phyloP scores from a whole-genome alignment of 2,329 filamentous ascomycete genomes.

The Trichophyton rubrum region DNA sequence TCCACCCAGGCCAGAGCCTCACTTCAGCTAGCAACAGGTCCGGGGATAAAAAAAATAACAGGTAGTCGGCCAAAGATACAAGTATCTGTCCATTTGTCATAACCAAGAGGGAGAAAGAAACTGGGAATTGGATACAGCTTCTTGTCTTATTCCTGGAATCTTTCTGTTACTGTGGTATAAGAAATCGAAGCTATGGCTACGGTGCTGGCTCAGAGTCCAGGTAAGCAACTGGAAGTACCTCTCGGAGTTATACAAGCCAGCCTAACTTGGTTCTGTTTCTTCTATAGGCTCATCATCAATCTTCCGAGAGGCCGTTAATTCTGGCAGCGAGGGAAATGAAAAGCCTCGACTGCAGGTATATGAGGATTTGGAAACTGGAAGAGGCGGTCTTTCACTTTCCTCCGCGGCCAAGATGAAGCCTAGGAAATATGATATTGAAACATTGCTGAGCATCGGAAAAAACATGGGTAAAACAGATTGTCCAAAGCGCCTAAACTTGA shows the following conservation, averaged over 20 bases:
- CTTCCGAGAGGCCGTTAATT: not conserved
- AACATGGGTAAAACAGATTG: slow-evolving; percentile 7
- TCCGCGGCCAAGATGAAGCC: not conserved
- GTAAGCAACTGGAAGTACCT: not conserved
- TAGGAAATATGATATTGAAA: slow-evolving; percentile 28
- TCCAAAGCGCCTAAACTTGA: not conserved
- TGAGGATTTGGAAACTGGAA: not conserved
- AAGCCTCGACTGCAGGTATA: not conserved
- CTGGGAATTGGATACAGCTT: not conserved
- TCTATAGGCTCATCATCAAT: not conserved
- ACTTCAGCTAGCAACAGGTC: not conserved
- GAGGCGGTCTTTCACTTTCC: not conserved
- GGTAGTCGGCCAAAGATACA: not conserved
- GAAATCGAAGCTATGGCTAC: not conserved
- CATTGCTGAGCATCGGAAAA: slow-evolving; percentile 24
- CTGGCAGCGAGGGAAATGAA: not conserved
- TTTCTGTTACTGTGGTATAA: not conserved
- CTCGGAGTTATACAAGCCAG: not conserved
- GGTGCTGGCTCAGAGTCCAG: not conserved
- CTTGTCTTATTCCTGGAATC: not conserved
- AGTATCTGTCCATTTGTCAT: not conserved
- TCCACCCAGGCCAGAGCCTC: not conserved
- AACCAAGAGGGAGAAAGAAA: not conserved
- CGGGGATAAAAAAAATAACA: not conserved
- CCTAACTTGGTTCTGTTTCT: not conserved